These are phyloP conservation scores for Tilletiaria anomala DNA, from an alignment of 1,284 basidiomycete genomes.

Conservation along the genomic window DNA sequence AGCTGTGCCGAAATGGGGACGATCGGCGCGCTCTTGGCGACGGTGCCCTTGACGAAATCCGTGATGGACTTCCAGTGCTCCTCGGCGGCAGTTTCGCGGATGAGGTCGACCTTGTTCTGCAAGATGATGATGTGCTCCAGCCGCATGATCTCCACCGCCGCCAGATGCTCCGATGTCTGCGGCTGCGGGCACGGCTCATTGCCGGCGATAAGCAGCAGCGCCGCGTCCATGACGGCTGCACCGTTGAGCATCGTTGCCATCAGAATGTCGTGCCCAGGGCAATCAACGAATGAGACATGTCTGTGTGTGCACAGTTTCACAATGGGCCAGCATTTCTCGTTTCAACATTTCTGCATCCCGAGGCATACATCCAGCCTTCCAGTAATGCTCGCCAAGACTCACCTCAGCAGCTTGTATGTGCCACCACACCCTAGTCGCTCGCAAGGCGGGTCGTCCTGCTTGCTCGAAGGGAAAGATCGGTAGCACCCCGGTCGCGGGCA, in stretches of 20 bases:
- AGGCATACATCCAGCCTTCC: too few species aligned
- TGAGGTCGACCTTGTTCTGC: conserved; percentile 47
- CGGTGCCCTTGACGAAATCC: conserved; percentile 51
- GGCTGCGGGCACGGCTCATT: conserved; percentile 99
- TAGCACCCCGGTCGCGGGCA: conserved; percentile 90
- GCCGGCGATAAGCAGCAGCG: conserved; percentile 80
- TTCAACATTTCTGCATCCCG: too few species aligned
- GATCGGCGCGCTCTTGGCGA: conserved; percentile 90
- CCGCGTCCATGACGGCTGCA: conserved; percentile 97
- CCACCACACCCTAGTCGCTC: conserved; percentile 81
- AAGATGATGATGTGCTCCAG: conserved; percentile 94
- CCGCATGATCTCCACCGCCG: conserved; percentile 98
- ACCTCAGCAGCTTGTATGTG: conserved; percentile 75
- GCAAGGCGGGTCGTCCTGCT: conserved; percentile 83
- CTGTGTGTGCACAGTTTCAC: too few species aligned
- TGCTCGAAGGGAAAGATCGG: conserved; percentile 79
- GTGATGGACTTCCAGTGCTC: conserved; percentile 38
- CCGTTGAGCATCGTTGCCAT: conserved; percentile 99
- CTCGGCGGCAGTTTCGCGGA: conserved; percentile 35
- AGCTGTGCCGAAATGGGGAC: conserved; percentile 96
- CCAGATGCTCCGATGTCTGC: conserved; percentile 94
- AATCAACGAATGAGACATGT: conserved; percentile 75
- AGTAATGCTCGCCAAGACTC: conserved; percentile 37
- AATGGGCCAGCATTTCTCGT: background rate
- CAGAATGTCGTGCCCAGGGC: conserved; percentile 49